Evolutionary conservation across 2,329 filamentous ascomycete species (phyloP), one percentile per base, ranked within the genome.

Genomic region (Neopestalotiopsis sp.): DNA sequence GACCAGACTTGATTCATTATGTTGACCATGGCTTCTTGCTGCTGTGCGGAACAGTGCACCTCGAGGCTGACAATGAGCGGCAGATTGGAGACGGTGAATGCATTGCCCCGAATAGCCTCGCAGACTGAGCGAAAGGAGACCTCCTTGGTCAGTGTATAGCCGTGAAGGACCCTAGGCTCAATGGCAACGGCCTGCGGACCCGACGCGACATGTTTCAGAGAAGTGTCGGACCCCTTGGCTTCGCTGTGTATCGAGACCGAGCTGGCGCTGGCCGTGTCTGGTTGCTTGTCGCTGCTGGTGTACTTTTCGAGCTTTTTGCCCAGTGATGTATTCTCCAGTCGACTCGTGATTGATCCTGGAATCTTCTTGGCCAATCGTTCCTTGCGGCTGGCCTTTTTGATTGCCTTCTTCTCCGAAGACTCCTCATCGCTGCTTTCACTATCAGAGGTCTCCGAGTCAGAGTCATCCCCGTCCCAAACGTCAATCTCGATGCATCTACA

Each of bases 11-110:
- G 89, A 71, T 90, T 87, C 90, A 99, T 98, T 75, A 98, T 97
- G 70, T 92, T 87, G 5, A 97, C 94, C 94, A 98, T 98, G 69
- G 91, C 87, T 72, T 92, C 88, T 79, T 99, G 96, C 80, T 99
- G 96, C 68, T 91, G 87, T 0, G 89, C 81, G 71, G 86, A 86
- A 72, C 94, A 94, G 82, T 98, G 96, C 0, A 98, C 94, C 80
- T 99, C 96, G 40, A 99, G 87, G 76, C 94, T 97, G 74, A 98
- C 92, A 70, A 98, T 95, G n/a, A 99, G 84, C 0, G 96, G 96
- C 20, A 97, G 83, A 70, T 95, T 91, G 24, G 89, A 91, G 4
- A 85, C 88, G 3, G 87, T 82, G 75, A 98, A 98, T 1, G 92
- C 94, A 75, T 91, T 89, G 68, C 97, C 89, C 40, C 89, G 86